Evolutionary conservation across 345 rosid species (phyloP), one percentile per base, ranked within the genome.

Genomic region (Salix arbutifolia): DNA sequence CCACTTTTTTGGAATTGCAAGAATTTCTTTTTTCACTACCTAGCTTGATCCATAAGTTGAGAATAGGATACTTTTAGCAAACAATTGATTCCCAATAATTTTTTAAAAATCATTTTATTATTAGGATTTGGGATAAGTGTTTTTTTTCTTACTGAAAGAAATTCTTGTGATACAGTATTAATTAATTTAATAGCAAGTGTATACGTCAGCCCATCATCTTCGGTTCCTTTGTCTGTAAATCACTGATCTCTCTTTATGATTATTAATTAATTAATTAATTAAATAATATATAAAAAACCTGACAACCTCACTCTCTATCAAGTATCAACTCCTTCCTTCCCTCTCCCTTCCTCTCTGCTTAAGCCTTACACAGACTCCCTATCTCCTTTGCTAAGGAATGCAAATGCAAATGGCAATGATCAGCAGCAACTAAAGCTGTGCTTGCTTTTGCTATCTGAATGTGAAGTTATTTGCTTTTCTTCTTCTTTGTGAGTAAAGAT

Each of bases 171-270:
- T n/a, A 23, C 5, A 58, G 14, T 58, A 23, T 58, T n/a, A 58
- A n/a, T 58, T 58, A 58, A 58, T 58, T 9, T 73, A 76, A 69
- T 77, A 77, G 25, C 14, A 30, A 50, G 40, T 28, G 11, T 28
- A 2, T 28, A 4, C 23, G 64, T 1, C 2, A n/a, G 60, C 3
- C 76, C 78, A 75, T 70, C 48, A 74, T 80, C 76, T 28, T 75
- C 78, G 83, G 28, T 70, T n/a, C 71, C 19, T 19, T 19, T 81
- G 83, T 76, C 77, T 72, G 71, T 30, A 72, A 46, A 69, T 31
- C 44, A 30, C 1, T 58, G 64, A 58, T 58, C 28, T 58, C 64
- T 58, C 28, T 46, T 46, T 23, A 58, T 58, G 28, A 58, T 58
- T 58, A 58, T n/a, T 3, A 58, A 23, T 58, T 58, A 23, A 40